These are phyloP conservation scores for Tubosaeta sp. DNA, from an alignment of 768 basidiomycete genomes.

Conservation along the genomic window DNA sequence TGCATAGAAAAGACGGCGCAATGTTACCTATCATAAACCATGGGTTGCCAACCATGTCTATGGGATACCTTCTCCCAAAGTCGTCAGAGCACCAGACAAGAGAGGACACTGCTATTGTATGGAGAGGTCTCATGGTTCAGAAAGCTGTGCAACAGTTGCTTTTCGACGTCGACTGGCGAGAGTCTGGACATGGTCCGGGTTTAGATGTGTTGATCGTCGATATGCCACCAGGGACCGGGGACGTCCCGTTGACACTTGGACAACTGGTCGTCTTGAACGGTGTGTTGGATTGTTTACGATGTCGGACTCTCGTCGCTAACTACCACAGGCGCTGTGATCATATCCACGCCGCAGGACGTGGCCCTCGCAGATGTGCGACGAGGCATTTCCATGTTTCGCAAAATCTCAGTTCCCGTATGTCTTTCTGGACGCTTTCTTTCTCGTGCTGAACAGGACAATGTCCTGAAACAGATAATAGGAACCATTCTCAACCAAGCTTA, in stretches of 20 bases:
- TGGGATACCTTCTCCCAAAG: constrained; percentile 86
- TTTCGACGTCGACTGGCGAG: constrained; percentile 92
- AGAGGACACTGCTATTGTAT: constrained; percentile 80
- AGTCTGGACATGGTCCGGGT: constrained; percentile 33
- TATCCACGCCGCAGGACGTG: constrained; percentile 95
- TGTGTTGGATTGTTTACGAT: constrained; percentile 31
- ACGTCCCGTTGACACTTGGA: constrained; percentile 88
- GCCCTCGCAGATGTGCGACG: constrained; percentile 89
- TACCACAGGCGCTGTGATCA: constrained; percentile 76
- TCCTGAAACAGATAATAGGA: constrained; percentile 64
- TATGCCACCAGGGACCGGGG: constrained; percentile 97
- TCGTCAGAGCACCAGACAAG: constrained; percentile 43
- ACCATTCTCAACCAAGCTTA: constrained; percentile 85
- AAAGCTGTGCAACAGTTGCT: constrained; percentile 95
- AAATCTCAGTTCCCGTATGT: constrained; percentile 81
- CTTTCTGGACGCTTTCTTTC: not conserved
- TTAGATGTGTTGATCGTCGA: constrained; percentile 89
- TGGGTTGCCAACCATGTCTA: constrained; percentile 91
- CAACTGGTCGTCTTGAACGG: constrained; percentile 84
- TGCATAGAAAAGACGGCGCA: constrained; percentile 52
- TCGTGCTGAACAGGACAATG: not conserved
- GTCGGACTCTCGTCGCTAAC: not conserved
- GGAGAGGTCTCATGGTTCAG: constrained; percentile 98
- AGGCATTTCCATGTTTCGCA: constrained; percentile 89
- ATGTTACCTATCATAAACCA: constrained; percentile 84